These are phyloP conservation scores for Gossypium ekmanianum DNA, from an alignment of 345 rosid genomes.

Conservation along the genomic window DNA sequence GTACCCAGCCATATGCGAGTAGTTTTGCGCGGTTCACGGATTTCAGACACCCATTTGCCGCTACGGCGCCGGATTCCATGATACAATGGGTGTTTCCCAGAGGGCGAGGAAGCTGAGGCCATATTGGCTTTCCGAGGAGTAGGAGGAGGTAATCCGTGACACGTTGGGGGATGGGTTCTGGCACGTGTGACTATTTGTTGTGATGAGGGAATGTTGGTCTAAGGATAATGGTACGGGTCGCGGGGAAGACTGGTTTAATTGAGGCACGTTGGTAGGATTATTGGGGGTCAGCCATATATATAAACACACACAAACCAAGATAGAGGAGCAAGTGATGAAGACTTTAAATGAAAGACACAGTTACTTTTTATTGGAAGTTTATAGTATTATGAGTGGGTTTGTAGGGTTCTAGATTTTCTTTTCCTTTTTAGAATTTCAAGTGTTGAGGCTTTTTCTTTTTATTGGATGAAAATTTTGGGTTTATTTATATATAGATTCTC, in stretches of 20 bases:
- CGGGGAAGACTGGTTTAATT: slow-evolving; percentile 20
- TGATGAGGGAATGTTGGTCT: slow-evolving; percentile 12
- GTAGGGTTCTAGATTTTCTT: no score
- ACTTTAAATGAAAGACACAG: neutral
- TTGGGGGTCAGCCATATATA: slow-evolving; percentile 32
- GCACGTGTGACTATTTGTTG: slow-evolving; percentile 19
- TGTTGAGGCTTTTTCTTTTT: neutral
- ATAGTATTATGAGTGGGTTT: no score
- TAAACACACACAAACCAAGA: neutral
- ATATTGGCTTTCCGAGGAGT: slow-evolving; percentile 13
- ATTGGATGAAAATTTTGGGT: neutral
- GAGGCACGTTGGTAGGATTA: slow-evolving; percentile 27
- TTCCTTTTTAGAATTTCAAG: neutral
- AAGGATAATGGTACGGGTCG: slow-evolving; percentile 20
- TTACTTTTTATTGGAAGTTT: no score
- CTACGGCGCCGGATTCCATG: slow-evolving; percentile 74
- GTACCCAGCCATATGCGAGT: slow-evolving; percentile 94
- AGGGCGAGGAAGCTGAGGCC: slow-evolving; percentile 27
- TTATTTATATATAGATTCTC: neutral
- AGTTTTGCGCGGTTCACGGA: slow-evolving; percentile 84
- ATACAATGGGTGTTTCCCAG: slow-evolving; percentile 45
- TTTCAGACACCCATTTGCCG: slow-evolving; percentile 88
- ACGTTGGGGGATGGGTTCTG: slow-evolving; percentile 23
- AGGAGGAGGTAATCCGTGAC: neutral
- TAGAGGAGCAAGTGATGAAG: neutral